Evolutionary conservation across 441 rosid species (phyloP).

Genomic region (Populus tomentosa): DNA sequence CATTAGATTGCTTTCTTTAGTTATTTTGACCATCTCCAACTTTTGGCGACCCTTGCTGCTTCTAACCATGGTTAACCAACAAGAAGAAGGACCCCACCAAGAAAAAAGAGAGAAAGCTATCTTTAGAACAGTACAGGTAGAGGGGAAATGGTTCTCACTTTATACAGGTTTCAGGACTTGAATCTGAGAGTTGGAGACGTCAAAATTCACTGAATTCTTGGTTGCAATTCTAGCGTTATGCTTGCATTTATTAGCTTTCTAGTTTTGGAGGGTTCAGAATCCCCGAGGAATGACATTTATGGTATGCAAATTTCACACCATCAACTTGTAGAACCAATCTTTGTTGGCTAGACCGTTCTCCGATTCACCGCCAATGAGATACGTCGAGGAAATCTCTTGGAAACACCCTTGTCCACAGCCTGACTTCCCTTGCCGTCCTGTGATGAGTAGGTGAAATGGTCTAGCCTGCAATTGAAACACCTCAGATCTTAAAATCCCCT

Average conservation of each 20-base stretch:
- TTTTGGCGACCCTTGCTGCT: constrained; percentile 42
- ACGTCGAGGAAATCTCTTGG: neutral
- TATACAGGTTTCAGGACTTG: neutral
- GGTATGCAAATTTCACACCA: constrained; percentile 6
- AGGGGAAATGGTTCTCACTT: neutral
- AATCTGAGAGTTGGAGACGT: too few relatives aligned
- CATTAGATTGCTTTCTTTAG: constrained; percentile 35
- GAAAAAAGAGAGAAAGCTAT: neutral
- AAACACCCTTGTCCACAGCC: neutral
- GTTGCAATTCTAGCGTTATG: neutral
- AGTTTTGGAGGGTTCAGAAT: constrained; percentile 19
- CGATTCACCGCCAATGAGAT: neutral
- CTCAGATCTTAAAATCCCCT: neutral
- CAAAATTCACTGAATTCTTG: neutral
- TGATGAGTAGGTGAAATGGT: neutral
- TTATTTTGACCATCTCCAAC: constrained; percentile 31
- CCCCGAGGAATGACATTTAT: neutral
- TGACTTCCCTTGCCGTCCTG: neutral
- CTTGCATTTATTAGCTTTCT: constrained; percentile 19
- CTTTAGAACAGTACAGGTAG: neutral
- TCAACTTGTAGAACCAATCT: neutral
- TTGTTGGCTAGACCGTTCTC: neutral
- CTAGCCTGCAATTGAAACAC: neutral
- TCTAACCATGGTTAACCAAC: constrained; percentile 27
- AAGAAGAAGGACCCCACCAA: neutral